phyloP scores from a whole-genome alignment of 2,329 filamentous ascomycete genomes.

The Fusarium phyllophilum region DNA sequence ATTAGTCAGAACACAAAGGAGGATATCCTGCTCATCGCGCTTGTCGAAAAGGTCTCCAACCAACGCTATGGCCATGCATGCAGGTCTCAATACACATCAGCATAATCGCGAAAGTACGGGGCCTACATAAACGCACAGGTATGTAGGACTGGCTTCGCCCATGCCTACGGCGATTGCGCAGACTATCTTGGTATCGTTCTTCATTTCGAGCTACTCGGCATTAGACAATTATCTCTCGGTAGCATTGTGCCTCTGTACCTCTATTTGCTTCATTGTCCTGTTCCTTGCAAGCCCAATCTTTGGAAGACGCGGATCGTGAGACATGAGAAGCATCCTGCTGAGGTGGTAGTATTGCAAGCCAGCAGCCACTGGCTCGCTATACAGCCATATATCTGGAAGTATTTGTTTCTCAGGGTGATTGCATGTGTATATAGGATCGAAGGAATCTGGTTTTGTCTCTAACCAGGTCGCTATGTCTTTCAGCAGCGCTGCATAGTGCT shows the following conservation, averaged over 20 bases:
- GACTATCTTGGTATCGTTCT: conserved; percentile 40
- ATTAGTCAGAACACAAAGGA: background rate
- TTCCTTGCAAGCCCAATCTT: conserved; percentile 34
- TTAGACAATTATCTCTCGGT: background rate
- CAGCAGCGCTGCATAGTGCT: conserved; percentile 33
- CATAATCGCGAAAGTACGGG: background rate
- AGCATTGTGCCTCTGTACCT: conserved; percentile 1
- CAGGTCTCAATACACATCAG: conserved; percentile 8
- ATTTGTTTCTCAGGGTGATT: background rate
- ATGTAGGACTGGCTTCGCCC: conserved; percentile 34
- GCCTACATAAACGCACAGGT: conserved; percentile 28
- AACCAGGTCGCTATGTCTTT: conserved; percentile 40
- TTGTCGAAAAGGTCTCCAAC: conserved; percentile 47
- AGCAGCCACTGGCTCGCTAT: conserved; percentile 39
- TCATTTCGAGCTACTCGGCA: conserved; percentile 24
- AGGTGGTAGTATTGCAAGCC: conserved; percentile 45
- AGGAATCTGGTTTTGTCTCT: conserved; percentile 38
- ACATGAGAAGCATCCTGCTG: conserved; percentile 41
- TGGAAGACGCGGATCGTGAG: conserved; percentile 41
- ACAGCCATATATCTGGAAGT: conserved; percentile 42
- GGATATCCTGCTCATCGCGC: background rate
- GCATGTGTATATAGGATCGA: conserved; percentile 37
- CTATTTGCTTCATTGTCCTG: conserved; percentile 20
- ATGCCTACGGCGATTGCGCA: conserved; percentile 42
- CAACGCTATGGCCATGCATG: conserved; percentile 42